phyloP scores from a whole-genome alignment of 495 filamentous ascomycete species.

The Neurospora sublineolata region DNA sequence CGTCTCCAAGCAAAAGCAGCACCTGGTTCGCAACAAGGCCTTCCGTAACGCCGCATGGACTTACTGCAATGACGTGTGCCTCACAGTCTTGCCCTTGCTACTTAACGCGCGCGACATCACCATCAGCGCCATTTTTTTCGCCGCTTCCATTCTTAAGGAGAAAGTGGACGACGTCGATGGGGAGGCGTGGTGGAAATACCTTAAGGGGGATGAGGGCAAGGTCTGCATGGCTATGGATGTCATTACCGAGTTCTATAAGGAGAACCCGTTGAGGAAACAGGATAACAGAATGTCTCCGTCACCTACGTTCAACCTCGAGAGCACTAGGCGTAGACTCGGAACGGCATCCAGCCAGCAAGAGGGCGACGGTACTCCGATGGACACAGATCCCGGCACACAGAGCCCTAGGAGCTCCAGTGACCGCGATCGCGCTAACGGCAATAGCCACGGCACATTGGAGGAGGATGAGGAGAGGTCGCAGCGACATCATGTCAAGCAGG shows the following conservation, averaged over 20 bases:
- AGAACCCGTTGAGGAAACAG: conserved; percentile 44
- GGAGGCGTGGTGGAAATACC: conserved; percentile 79
- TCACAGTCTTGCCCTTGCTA: conserved; percentile 76
- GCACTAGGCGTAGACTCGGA: conserved; percentile 29
- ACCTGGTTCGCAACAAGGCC: conserved; percentile 55
- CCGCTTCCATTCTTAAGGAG: conserved; percentile 55
- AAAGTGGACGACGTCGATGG: conserved; percentile 65
- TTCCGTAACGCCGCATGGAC: conserved; percentile 80
- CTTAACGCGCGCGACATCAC: conserved; percentile 70
- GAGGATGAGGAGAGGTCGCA: neutral
- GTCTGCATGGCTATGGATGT: conserved; percentile 54
- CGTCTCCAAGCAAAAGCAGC: neutral
- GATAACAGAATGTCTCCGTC: conserved; percentile 30
- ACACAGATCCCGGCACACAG: conserved; percentile 19
- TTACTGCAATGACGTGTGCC: conserved; percentile 78
- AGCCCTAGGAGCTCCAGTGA: conserved; percentile 10
- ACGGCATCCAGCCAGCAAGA: conserved; percentile 11
- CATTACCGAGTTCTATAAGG: conserved; percentile 65
- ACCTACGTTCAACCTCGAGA: conserved; percentile 35
- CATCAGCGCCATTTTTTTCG: conserved; percentile 76
- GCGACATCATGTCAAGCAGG: neutral
- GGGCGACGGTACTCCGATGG: conserved; percentile 7
- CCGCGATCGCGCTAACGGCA: neutral
- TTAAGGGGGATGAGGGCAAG: conserved; percentile 48
- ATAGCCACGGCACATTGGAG: neutral